These are phyloP conservation scores for Raddia guianensis DNA, from an alignment of 176 grass and related monocot species.

Conservation along the genomic window DNA sequence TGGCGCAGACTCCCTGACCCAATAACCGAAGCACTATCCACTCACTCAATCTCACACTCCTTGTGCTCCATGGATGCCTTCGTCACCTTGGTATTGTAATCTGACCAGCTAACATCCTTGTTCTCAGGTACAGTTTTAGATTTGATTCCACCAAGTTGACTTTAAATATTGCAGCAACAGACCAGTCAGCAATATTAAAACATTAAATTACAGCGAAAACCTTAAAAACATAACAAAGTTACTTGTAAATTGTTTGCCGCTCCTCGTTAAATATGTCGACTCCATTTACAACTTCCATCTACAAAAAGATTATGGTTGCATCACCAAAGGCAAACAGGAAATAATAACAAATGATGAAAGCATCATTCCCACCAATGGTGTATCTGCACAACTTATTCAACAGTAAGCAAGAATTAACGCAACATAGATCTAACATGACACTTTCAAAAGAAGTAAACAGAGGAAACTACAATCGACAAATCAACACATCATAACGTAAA, in stretches of 20 bases:
- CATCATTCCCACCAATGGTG: background rate
- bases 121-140: constrained; percentile 50
- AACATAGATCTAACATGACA: too few species aligned
- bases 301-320: constrained; percentile 1
- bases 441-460: too few species aligned
- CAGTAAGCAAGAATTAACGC: too few species aligned
- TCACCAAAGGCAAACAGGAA: constrained; percentile 2
- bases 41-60: too few species aligned
- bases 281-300: constrained; percentile 37
- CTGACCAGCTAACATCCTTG: constrained; percentile 68
- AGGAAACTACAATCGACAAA: too few species aligned
- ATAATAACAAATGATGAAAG: background rate
- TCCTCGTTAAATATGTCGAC: constrained; percentile 28
- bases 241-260: constrained; percentile 50
- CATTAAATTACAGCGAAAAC: background rate
- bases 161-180: constrained; percentile 33
- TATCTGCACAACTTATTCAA: too few species aligned
- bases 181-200: background rate
- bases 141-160: constrained; percentile 59
- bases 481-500: too few species aligned
- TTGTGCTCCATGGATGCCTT: too few species aligned
- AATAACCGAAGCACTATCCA: too few species aligned
- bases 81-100: background rate
- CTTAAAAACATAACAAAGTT: constrained; percentile 13
- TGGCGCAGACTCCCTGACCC: too few species aligned